Percentiles rank a stretch among this genome's conserved stretches.
phyloP scores from a whole-genome alignment of 2,329 filamentous ascomycete species.

The Sphaerulina musiva region DNA sequence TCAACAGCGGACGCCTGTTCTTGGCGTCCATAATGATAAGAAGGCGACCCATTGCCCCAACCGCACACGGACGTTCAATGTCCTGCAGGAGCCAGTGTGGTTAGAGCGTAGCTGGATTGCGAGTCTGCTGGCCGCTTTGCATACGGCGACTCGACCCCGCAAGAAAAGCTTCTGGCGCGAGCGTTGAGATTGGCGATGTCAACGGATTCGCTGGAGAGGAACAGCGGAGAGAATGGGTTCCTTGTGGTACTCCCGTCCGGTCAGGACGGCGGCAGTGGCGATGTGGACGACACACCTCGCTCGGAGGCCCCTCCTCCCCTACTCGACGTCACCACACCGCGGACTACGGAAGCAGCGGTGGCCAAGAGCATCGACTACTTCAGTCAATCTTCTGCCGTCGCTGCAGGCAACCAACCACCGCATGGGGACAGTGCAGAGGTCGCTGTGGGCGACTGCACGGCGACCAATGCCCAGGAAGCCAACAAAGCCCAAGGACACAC shows the following conservation, averaged over 20 bases:
- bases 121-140: slow-evolving; percentile 7
- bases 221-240: slow-evolving; percentile 6
- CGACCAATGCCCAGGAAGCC: slow-evolving; percentile 11
- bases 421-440: neutral
- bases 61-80: slow-evolving; percentile 23
- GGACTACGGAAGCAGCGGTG: slow-evolving; percentile 12
- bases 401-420: neutral
- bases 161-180: neutral
- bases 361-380: slow-evolving; percentile 10
- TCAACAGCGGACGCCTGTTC: slow-evolving; percentile 13
- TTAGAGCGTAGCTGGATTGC: slow-evolving; percentile 17
- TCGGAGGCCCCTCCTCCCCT: slow-evolving; percentile 37
- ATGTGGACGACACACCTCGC: slow-evolving; percentile 37
- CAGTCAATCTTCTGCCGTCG: slow-evolving; percentile 7
- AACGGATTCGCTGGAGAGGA: slow-evolving; percentile 18
- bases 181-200: slow-evolving; percentile 21
- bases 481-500: slow-evolving; percentile 22
- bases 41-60: slow-evolving; percentile 8
- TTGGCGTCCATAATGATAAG: slow-evolving; percentile 21
- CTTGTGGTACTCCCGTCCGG: slow-evolving; percentile 1
- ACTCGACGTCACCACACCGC: slow-evolving; percentile 23
- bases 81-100: slow-evolving; percentile 30
- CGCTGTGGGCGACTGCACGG: neutral
- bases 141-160: slow-evolving; percentile 2
- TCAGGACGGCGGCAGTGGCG: slow-evolving; percentile 20